Percentiles rank a stretch among this genome's conserved stretches.
Evolutionary conservation across 78 protist species (phyloP).

Genomic region (Creolimax fragrantissima): DNA sequence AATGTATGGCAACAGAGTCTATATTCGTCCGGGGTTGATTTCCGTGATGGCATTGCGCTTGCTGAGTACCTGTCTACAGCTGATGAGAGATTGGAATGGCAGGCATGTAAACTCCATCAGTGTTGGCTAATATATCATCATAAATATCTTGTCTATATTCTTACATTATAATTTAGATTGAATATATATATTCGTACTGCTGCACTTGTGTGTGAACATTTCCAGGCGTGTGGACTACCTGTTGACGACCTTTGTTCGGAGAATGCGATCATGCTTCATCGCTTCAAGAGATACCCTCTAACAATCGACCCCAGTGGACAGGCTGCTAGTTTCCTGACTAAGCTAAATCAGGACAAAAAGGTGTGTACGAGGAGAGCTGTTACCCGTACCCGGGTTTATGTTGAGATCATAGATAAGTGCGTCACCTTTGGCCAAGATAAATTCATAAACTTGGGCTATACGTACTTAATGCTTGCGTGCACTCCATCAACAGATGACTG

Average conservation of each 20-base stretch:
- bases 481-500: constrained; percentile 18
- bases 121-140: background rate
- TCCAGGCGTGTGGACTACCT: constrained; percentile 71
- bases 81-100: constrained; percentile 40
- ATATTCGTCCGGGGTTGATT: background rate
- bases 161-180: background rate
- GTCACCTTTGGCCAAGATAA: too few relatives aligned
- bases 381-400: background rate
- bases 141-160: constrained; percentile 27
- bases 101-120: too few relatives aligned
- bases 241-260: constrained; percentile 84
- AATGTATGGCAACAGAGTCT: background rate
- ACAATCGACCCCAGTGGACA: constrained; percentile 96
- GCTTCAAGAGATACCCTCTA: constrained; percentile 93
- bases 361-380: background rate
- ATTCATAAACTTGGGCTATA: too few relatives aligned
- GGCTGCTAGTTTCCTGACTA: constrained; percentile 73
- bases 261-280: constrained; percentile 86
- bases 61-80: constrained; percentile 74
- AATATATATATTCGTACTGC: background rate
- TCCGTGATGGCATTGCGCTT: constrained; percentile 45
- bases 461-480: too few relatives aligned
- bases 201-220: background rate
- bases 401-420: background rate
- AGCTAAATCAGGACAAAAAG: constrained; percentile 47